A percentile compares a stretch with the other conserved stretches of the same genome.
Conservation (phyloP, 352 stramenopile species). For the Globisporangium cederbergense region DNA sequence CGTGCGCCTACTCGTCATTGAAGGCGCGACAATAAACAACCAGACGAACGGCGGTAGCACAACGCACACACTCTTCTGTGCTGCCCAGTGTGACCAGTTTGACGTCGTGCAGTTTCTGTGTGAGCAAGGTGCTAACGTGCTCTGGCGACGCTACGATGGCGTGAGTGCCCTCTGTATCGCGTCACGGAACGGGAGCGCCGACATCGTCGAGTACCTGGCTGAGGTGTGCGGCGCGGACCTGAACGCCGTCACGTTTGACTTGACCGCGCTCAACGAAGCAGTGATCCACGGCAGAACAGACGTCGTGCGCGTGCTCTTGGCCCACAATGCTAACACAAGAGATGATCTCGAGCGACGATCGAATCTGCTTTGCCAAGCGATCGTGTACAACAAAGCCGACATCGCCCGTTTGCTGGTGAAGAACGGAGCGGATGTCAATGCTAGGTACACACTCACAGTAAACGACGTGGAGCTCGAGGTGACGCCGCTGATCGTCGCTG, state of each 20-base stretch:
- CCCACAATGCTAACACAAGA: background rate
- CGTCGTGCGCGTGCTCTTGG: background rate
- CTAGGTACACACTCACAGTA: no score
- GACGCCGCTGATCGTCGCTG: background rate
- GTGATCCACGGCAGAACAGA: background rate
- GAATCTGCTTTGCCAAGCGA: background rate
- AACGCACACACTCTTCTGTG: background rate
- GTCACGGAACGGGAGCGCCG: background rate
- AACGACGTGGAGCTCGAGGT: background rate
- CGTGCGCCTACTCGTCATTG: background rate
- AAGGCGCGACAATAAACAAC: background rate
- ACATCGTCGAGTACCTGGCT: slow-evolving; percentile 7
- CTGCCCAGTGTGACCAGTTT: background rate
- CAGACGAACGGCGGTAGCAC: background rate
- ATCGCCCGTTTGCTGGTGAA: no score
- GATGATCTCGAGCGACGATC: background rate
- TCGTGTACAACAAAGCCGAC: no score
- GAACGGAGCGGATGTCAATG: no score
- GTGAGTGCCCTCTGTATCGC: background rate
- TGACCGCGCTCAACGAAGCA: background rate
- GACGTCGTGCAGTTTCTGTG: slow-evolving; percentile 1
- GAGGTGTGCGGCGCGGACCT: background rate
- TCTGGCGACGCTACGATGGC: background rate
- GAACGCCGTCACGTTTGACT: background rate
- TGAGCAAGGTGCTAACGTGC: background rate